These are phyloP conservation scores for Fusarium luffae DNA, from an alignment of 2,329 filamentous ascomycete genomes.

Conservation along the genomic window DNA sequence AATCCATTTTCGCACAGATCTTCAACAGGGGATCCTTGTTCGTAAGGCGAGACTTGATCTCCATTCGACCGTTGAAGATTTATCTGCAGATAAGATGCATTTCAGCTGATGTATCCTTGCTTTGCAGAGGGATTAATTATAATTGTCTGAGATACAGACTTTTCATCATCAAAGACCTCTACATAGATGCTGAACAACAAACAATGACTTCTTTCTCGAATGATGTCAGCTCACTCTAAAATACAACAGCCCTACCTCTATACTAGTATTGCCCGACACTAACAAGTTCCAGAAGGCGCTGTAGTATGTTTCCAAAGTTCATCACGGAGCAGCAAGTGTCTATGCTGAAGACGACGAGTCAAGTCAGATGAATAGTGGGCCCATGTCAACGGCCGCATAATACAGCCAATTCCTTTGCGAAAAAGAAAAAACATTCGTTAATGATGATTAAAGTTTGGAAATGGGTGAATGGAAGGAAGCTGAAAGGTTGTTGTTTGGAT, in stretches of 20 bases:
- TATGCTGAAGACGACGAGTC: constrained; percentile 7
- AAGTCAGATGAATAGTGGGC: background rate
- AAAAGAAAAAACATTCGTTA: background rate
- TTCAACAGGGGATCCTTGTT: constrained; percentile 14
- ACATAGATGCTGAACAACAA: background rate
- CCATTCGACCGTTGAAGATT: background rate
- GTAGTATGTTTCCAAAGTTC: background rate
- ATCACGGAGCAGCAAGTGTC: constrained; percentile 4
- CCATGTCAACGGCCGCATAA: constrained; percentile 15
- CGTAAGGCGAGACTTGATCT: constrained; percentile 6
- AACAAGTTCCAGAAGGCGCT: constrained; percentile 1
- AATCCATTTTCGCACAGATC: constrained; percentile 32
- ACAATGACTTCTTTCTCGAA: background rate
- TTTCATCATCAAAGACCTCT: background rate
- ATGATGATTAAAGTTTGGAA: background rate
- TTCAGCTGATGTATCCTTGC: background rate
- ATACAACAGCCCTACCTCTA: background rate
- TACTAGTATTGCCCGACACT: background rate
- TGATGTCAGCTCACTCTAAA: background rate
- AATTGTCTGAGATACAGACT: background rate
- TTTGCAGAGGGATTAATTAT: background rate
- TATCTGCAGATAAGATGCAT: constrained; percentile 1
- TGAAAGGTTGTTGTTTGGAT: background rate
- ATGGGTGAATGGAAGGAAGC: background rate
- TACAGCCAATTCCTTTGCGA: background rate